Evolutionary conservation across 176 grass and related monocot species (phyloP).

Genomic region (Zoysia japonica): DNA sequence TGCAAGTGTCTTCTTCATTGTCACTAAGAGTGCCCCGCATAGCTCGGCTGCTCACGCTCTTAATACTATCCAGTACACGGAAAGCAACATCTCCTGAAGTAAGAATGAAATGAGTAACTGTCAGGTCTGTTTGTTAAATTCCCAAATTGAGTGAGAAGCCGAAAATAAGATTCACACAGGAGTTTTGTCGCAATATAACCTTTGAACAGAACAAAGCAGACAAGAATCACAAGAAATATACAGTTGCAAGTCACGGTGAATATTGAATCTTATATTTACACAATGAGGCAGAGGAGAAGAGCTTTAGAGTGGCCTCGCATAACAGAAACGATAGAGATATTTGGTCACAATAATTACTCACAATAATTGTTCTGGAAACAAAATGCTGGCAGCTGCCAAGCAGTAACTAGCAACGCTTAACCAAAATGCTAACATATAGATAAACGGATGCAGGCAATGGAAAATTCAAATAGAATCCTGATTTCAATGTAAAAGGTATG

Average conservation of each 20-base stretch:
- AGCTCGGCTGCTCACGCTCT: constrained; percentile 61
- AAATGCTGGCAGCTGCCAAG: not conserved
- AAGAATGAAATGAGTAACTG: constrained; percentile 26
- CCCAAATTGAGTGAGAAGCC: not conserved
- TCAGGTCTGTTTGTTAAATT: constrained; percentile 2
- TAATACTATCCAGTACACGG: constrained; percentile 73
- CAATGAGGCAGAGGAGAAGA: not conserved
- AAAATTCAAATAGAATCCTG: not conserved
- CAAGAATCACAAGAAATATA: not conserved
- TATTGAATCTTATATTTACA: not conserved
- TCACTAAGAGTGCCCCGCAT: constrained; percentile 55
- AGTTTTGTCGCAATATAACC: constrained; percentile 2
- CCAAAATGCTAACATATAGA: not conserved
- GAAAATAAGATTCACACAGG: not conserved
- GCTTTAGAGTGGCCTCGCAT: not conserved
- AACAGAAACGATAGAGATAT: not conserved
- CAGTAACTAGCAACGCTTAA: not conserved
- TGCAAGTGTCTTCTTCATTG: constrained; percentile 76
- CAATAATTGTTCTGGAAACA: not conserved
- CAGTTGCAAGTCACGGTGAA: not conserved
- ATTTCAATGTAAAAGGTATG: not conserved
- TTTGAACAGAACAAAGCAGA: not conserved
- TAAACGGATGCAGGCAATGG: not conserved
- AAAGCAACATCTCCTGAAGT: constrained; percentile 86
- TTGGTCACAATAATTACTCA: not conserved